These are phyloP conservation scores for Gynochthodes officinalis DNA, from an alignment of 257 asterid species.

Conservation along the genomic window DNA sequence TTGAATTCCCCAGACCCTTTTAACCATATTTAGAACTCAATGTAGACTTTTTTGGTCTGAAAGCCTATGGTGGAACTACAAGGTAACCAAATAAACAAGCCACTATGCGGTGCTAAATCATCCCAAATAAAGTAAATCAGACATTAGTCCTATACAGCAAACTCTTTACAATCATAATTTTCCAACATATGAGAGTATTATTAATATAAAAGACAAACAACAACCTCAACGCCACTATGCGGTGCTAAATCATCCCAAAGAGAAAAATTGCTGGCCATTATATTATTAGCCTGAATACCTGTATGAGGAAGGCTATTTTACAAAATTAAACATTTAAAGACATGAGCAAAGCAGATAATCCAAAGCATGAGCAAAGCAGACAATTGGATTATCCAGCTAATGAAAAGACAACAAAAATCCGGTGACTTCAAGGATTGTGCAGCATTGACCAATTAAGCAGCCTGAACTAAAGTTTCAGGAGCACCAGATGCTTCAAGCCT, in stretches of 20 bases:
- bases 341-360: too few relatives aligned
- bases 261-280: neutral
- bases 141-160: neutral
- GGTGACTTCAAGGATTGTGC: neutral
- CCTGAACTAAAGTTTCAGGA: slow-evolving; percentile 49
- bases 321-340: slow-evolving; percentile 5
- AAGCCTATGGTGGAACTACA: neutral
- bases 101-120: neutral
- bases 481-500: slow-evolving; percentile 61
- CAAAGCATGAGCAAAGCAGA: neutral
- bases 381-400: neutral
- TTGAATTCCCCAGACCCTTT: slow-evolving; percentile 10
- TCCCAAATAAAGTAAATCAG: neutral
- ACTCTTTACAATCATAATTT: neutral
- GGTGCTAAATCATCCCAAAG: too few relatives aligned
- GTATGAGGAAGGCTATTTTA: neutral
- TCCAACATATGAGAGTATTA: neutral
- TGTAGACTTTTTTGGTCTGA: slow-evolving; percentile 9
- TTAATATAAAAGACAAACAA: too few relatives aligned
- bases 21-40: slow-evolving; percentile 14
- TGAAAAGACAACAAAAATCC: neutral
- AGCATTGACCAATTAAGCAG: slow-evolving; percentile 36
- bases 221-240: too few relatives aligned
- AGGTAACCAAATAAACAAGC: neutral
- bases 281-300: neutral